These are phyloP conservation scores for Ophiostoma triangulosporum DNA, from an alignment of 2,329 filamentous ascomycete genomes.

Conservation along the genomic window DNA sequence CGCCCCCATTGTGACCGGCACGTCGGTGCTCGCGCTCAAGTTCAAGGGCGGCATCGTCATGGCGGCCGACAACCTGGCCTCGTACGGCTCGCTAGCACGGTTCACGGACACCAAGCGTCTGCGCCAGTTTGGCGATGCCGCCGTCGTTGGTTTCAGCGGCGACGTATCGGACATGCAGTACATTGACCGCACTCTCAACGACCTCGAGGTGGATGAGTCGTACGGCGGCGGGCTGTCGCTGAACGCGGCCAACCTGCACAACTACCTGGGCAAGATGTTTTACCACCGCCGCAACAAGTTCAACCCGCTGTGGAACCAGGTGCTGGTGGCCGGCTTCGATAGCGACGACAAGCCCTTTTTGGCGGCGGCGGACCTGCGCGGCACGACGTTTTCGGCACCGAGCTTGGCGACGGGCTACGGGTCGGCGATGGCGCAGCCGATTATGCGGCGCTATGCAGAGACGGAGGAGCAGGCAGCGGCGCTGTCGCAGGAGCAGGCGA, in stretches of 20 bases:
- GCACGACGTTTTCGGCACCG: slow-evolving; percentile 79
- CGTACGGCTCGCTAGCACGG: slow-evolving; percentile 90
- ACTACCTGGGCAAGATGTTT: slow-evolving; percentile 89
- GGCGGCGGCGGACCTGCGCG: slow-evolving; percentile 79
- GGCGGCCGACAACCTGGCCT: slow-evolving; percentile 92
- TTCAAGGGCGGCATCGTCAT: slow-evolving; percentile 95
- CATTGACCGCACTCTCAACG: slow-evolving; percentile 78
- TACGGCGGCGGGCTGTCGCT: slow-evolving; percentile 52
- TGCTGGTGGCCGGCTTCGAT: slow-evolving; percentile 83
- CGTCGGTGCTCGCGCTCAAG: slow-evolving; percentile 88
- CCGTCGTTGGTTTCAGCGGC: slow-evolving; percentile 86
- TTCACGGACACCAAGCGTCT: slow-evolving; percentile 96
- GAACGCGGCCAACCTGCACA: slow-evolving; percentile 88
- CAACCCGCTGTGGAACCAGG: slow-evolving; percentile 93
- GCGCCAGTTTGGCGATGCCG: slow-evolving; percentile 69
- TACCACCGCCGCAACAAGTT: slow-evolving; percentile 92
- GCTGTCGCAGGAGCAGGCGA: slow-evolving; percentile 63
- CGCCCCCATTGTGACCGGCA: slow-evolving; percentile 87
- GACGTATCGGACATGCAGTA: slow-evolving; percentile 99
- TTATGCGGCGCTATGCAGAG: slow-evolving; percentile 71
- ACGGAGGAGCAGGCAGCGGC: slow-evolving; percentile 66
- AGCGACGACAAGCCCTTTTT: slow-evolving; percentile 73
- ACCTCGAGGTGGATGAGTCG: slow-evolving; percentile 77
- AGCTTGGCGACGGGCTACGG: slow-evolving; percentile 90
- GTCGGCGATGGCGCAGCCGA: slow-evolving; percentile 80